A percentile compares a stretch with the other conserved stretches of the same genome.
These are phyloP conservation scores for Amanita pallidorosea DNA, from an alignment of 768 basidiomycete species.

Conservation along the genomic window DNA sequence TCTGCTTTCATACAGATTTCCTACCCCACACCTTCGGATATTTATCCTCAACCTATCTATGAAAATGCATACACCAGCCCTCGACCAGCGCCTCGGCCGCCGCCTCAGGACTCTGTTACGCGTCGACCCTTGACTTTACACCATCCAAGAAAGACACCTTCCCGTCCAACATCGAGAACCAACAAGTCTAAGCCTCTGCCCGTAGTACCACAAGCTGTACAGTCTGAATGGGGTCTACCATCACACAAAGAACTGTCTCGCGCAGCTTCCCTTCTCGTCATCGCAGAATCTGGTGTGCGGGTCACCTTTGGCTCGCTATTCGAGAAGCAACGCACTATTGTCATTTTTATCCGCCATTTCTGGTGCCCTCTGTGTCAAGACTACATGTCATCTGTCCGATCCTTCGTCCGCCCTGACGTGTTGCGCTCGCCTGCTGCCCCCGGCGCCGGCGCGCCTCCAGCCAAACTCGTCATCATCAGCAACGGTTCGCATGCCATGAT, in stretches of 20 bases:
- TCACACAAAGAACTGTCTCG: slow-evolving; percentile 43
- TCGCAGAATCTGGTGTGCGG: slow-evolving; percentile 55
- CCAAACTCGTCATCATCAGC: slow-evolving; percentile 54
- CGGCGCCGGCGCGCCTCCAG: slow-evolving; percentile 7
- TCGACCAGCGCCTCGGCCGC: slow-evolving; percentile 16
- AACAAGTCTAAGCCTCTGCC: slow-evolving; percentile 4
- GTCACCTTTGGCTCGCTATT: slow-evolving; percentile 65
- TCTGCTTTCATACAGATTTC: slow-evolving; percentile 15
- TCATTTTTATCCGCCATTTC: slow-evolving; percentile 84
- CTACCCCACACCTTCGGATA: slow-evolving; percentile 10
- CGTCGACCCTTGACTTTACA: background rate
- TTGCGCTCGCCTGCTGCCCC: slow-evolving; percentile 14
- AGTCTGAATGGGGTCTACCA: slow-evolving; percentile 36
- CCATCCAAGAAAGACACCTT: background rate
- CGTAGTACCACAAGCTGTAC: background rate
- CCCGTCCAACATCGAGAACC: background rate
- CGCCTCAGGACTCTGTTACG: slow-evolving; percentile 6
- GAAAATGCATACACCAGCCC: slow-evolving; percentile 14
- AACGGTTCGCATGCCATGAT: slow-evolving; percentile 74
- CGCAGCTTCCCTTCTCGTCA: slow-evolving; percentile 53
- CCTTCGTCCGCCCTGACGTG: slow-evolving; percentile 31
- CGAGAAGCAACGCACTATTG: slow-evolving; percentile 41
- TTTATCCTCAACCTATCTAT: slow-evolving; percentile 17
- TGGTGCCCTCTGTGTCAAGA: slow-evolving; percentile 86
- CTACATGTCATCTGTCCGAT: slow-evolving; percentile 62